Percentiles rank a stretch among this genome's conserved stretches.
phyloP scores from a whole-genome alignment of 2,329 filamentous ascomycete genomes.

The Penicillium sp. region DNA sequence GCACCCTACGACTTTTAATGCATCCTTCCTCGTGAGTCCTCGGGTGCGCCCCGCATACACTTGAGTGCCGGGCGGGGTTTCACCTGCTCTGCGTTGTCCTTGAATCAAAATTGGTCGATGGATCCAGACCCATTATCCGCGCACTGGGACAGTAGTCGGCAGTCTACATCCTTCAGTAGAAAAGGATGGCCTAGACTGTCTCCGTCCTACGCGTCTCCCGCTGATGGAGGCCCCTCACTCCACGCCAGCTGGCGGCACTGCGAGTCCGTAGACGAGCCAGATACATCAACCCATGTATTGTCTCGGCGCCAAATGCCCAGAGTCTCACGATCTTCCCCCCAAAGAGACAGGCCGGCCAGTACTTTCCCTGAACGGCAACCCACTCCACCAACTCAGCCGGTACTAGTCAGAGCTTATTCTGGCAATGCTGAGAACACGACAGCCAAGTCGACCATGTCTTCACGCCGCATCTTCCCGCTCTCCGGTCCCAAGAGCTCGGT shows the following conservation, averaged over 20 bases:
- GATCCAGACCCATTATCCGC: conserved; percentile 31
- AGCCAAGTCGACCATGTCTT: conserved; percentile 31
- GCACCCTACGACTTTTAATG: conserved; percentile 18
- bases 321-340: conserved; percentile 24
- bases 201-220: conserved; percentile 24
- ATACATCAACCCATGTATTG: conserved; percentile 31
- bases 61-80: conserved; percentile 18
- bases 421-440: conserved; percentile 33
- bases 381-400: conserved; percentile 40
- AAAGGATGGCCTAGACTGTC: conserved; percentile 33
- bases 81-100: conserved; percentile 16
- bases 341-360: conserved; percentile 25
- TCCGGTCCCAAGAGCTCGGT: conserved; percentile 19
- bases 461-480: conserved; percentile 32
- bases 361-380: conserved; percentile 25
- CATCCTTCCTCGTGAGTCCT: conserved; percentile 18
- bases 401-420: conserved; percentile 45
- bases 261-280: conserved; percentile 31
- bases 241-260: conserved; percentile 25
- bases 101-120: conserved; percentile 26
- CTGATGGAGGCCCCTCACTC: conserved; percentile 22
- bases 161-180: conserved; percentile 30
- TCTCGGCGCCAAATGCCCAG: conserved; percentile 35
- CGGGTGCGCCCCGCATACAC: conserved; percentile 10
- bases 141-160: conserved; percentile 27